Conservation (phyloP, 129 eudicot genomes). For the Scalesia atractyloides region DNA sequence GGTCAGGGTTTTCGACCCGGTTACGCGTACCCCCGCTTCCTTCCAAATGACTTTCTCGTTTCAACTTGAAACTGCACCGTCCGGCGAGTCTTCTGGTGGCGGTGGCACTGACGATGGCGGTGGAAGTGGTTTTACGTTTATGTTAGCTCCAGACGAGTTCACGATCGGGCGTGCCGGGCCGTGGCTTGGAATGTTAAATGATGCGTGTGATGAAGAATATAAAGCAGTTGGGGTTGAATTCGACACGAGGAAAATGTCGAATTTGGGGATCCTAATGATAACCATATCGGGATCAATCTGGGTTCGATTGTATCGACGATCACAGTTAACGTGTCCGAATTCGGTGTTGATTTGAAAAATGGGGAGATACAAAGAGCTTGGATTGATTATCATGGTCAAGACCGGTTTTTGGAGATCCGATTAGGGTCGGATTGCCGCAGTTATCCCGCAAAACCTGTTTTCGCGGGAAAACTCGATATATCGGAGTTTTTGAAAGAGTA, state of each 20-base stretch:
- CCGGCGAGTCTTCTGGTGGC: neutral
- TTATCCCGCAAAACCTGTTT: constrained; percentile 38
- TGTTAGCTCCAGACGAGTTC: constrained; percentile 73
- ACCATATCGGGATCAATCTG: constrained; percentile 69
- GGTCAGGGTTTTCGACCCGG: constrained; percentile 55
- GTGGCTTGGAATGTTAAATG: constrained; percentile 78
- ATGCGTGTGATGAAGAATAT: constrained; percentile 65
- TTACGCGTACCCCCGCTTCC: constrained; percentile 57
- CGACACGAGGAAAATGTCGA: constrained; percentile 64
- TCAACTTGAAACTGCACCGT: constrained; percentile 38
- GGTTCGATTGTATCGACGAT: constrained; percentile 61
- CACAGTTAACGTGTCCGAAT: constrained; percentile 46
- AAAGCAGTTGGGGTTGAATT: constrained; percentile 65
- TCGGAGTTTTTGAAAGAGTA: constrained; percentile 63
- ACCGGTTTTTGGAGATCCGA: constrained; percentile 41
- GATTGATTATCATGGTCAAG: constrained; percentile 46
- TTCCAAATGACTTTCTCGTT: constrained; percentile 67
- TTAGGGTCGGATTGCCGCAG: constrained; percentile 41
- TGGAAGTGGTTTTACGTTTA: constrained; percentile 70
- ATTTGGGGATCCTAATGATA: constrained; percentile 70
- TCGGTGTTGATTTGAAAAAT: constrained; percentile 55
- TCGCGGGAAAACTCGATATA: constrained; percentile 49
- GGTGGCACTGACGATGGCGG: constrained; percentile 48
- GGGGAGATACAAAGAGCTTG: constrained; percentile 56
- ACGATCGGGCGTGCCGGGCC: constrained; percentile 75